Evolutionary conservation across 192 early-diverging fungal species (phyloP).

Genomic region (Borealophlyctis nickersoniae): DNA sequence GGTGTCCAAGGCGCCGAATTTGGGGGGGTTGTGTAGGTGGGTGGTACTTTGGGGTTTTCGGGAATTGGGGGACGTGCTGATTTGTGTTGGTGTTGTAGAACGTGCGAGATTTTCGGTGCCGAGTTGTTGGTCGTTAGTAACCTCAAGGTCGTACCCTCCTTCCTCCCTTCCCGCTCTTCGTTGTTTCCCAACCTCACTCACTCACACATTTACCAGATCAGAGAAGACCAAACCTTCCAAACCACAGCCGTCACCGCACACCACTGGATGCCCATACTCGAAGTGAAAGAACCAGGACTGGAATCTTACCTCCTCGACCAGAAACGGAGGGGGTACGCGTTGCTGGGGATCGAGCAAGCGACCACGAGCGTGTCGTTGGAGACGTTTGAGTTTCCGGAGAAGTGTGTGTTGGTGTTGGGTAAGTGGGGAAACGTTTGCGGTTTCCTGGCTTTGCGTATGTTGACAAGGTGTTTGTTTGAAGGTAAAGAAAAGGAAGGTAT

Average conservation of each 20-base stretch:
- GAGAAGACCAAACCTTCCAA: slow-evolving; percentile 48
- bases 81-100: too few relatives aligned
- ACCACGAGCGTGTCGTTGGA: slow-evolving; percentile 50
- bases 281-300: slow-evolving; percentile 37
- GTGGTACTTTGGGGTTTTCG: too few relatives aligned
- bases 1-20: slow-evolving; percentile 52
- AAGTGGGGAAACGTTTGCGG: neutral
- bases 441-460: neutral
- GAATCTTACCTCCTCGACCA: slow-evolving; percentile 39
- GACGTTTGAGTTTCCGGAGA: slow-evolving; percentile 52
- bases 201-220: slow-evolving; percentile 23
- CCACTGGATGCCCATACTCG: slow-evolving; percentile 59
- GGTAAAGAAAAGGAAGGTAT: slow-evolving; percentile 56
- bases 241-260: slow-evolving; percentile 53
- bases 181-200: too few relatives aligned
- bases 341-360: slow-evolving; percentile 61
- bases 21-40: slow-evolving; percentile 47
- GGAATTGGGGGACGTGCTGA: too few relatives aligned
- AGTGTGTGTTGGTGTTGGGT: slow-evolving; percentile 49
- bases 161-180: too few relatives aligned
- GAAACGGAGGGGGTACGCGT: slow-evolving; percentile 48
- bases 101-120: slow-evolving; percentile 65
- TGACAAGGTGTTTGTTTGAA: too few relatives aligned
- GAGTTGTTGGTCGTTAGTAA: slow-evolving; percentile 42
- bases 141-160: slow-evolving; percentile 40